These are phyloP conservation scores for Arabidopsis lyrata DNA, from an alignment of 441 rosid species.

Conservation along the genomic window DNA sequence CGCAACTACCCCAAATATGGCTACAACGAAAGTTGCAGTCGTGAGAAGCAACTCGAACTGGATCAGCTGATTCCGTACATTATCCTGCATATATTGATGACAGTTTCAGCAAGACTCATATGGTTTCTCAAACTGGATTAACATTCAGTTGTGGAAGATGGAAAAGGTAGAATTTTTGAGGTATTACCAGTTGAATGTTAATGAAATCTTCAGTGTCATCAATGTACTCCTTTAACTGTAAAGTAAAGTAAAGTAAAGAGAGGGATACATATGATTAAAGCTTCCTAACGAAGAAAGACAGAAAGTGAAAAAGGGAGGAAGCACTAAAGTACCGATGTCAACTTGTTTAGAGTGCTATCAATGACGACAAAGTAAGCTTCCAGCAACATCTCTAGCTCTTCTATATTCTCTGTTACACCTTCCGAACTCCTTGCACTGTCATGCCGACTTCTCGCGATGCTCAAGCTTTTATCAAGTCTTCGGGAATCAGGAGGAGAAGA, in stretches of 20 bases:
- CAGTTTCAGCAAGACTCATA: background rate
- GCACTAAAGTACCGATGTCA: constrained; percentile 78
- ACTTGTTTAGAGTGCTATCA: constrained; percentile 91
- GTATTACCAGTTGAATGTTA: constrained; percentile 91
- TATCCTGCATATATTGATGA: constrained; percentile 61
- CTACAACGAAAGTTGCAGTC: constrained; percentile 93
- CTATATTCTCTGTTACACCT: constrained; percentile 74
- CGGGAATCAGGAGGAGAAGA: constrained; percentile 84
- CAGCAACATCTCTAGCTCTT: constrained; percentile 97
- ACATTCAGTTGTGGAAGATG: constrained; percentile 1
- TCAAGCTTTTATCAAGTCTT: constrained; percentile 86
- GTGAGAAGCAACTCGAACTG: constrained; percentile 95
- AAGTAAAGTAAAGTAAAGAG: constrained; percentile 31
- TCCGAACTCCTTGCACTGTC: constrained; percentile 92
- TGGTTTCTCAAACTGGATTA: background rate
- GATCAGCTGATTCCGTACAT: constrained; percentile 94
- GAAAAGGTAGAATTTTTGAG: constrained; percentile 8
- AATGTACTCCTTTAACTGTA: constrained; percentile 96
- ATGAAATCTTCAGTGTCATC: constrained; percentile 98
- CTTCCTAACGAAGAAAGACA: background rate
- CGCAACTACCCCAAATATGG: constrained; percentile 96
- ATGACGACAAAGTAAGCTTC: constrained; percentile 99
- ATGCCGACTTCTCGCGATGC: constrained; percentile 90
- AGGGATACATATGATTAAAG: constrained; percentile 11
- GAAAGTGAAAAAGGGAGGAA: constrained; percentile 7